Base-by-base conservation (phyloP, 1,139 yeast genomes). In the Hemisphaericaspora xylofermentans region DNA sequence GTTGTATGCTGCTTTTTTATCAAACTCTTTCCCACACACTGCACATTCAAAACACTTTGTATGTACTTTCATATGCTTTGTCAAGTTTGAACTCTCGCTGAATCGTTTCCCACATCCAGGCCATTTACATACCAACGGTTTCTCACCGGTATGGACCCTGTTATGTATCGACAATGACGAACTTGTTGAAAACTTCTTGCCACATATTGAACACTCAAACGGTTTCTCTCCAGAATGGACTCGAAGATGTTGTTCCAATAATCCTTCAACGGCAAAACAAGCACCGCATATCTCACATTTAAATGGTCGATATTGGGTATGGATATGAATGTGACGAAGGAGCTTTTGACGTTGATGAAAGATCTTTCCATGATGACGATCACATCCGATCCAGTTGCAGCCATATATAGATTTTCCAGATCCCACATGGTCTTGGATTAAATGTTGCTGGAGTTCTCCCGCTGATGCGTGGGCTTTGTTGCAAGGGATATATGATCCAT, bases 271-370 rank as follows among this genome's bases (percentile, higher is more conserved):
- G 8, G 88, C 85, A 64, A 91, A 89, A 15, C 71, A 60, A 43
- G 83, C 79, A 7, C 79, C 80, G 60, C 97, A 89, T 1, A 76
- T 60, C 3, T 71, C 61, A 62, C 97, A 89, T 46, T 66, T 63
- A 57, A 77, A 85, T 0, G 96, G 96, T 56, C 82, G 84, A 61
- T 84, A 80, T 46, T 84, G 82, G 1, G 98, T 88, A 60, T 93
- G 98, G 3, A 85, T 83, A 58, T 86, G 94, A 36, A 93, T 66
- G 62, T 93, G 98, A 36, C 98, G 77, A 21, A 85, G 64, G 14
- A 89, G 68, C 60, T 93, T 93, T 54, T 93, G 98, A 31, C 94
- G 72, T 58, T 93, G 98, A 14, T 77, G 65, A 56, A 93, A 93
- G 2, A 74, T 73, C 48, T 79, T 74, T 10, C 78, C 78, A 18